These are phyloP conservation scores for Tetragonia tetragonoides DNA, from an alignment of 148 eudicot species.

Conservation along the genomic window DNA sequence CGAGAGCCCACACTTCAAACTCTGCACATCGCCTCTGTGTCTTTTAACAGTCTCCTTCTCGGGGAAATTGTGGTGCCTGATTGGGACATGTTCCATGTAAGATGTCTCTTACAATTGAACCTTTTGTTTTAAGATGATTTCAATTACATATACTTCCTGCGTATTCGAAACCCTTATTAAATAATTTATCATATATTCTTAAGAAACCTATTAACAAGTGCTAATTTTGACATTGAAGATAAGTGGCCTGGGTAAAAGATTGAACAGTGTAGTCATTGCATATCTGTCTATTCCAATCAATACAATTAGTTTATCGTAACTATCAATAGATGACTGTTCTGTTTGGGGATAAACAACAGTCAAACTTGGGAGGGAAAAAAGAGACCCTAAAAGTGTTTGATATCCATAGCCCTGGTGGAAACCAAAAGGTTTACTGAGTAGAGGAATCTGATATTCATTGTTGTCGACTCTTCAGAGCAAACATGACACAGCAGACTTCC, in stretches of 20 bases:
- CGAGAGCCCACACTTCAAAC: slow-evolving; percentile 49
- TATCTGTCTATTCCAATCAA: neutral
- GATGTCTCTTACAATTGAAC: neutral
- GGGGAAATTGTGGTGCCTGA: slow-evolving; percentile 72
- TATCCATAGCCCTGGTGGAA: neutral
- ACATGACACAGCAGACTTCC: slow-evolving; percentile 53
- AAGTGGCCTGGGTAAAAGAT: neutral
- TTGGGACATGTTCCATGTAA: slow-evolving; percentile 72
- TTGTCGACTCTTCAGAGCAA: slow-evolving; percentile 38
- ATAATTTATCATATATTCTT: too few species aligned
- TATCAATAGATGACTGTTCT: neutral
- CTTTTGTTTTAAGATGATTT: neutral
- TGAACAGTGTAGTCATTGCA: neutral
- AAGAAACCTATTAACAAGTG: neutral
- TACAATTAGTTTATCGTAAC: neutral
- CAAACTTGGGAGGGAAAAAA: neutral
- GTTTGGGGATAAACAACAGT: too few species aligned
- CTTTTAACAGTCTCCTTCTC: slow-evolving; percentile 56
- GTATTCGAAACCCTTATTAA: neutral
- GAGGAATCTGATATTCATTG: neutral
- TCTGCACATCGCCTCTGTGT: slow-evolving; percentile 51
- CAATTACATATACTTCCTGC: neutral
- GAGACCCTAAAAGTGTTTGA: too few species aligned
- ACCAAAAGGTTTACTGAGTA: neutral
- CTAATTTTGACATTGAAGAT: neutral